Evolutionary conservation across 2,329 filamentous ascomycete genomes (phyloP).

Genomic region (Metarhizium guizhouense): DNA sequence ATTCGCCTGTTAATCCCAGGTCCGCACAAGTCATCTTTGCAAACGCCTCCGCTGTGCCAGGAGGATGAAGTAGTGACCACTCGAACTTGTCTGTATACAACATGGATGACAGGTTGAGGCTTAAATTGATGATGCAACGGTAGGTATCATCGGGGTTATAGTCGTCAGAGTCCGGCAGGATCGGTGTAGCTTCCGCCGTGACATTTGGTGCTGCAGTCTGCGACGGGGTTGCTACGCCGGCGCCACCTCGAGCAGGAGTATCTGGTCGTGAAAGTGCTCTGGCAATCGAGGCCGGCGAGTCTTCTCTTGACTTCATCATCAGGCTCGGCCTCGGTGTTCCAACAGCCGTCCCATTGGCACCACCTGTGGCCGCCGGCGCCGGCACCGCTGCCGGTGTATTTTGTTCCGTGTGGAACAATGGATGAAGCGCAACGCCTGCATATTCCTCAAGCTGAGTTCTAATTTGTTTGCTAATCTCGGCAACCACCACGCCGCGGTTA

Average conservation of each 20-base stretch:
- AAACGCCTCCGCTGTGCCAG: constrained; percentile 85
- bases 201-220: constrained; percentile 40
- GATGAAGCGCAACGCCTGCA: constrained; percentile 85
- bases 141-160: constrained; percentile 91
- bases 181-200: constrained; percentile 59
- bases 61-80: constrained; percentile 88
- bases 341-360: constrained; percentile 11
- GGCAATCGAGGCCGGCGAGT: constrained; percentile 27
- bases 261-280: constrained; percentile 38
- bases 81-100: constrained; percentile 97
- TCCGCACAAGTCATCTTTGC: constrained; percentile 90
- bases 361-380: constrained; percentile 8
- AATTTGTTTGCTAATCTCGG: constrained; percentile 87
- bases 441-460: constrained; percentile 94
- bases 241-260: constrained; percentile 47
- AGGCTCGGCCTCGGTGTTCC: constrained; percentile 21
- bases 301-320: constrained; percentile 26
- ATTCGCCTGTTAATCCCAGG: constrained; percentile 80
- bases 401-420: constrained; percentile 65
- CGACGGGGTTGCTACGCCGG: constrained; percentile 38
- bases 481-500: constrained; percentile 57
- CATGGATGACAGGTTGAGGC: constrained; percentile 82
- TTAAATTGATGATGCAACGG: constrained; percentile 83
- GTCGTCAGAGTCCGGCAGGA: constrained; percentile 55
- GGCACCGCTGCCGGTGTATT: constrained; percentile 15